Percentiles rank a stretch among this genome's conserved stretches.
Evolutionary conservation across 495 filamentous ascomycete species (phyloP).

Genomic region (Xylaria nigripes): DNA sequence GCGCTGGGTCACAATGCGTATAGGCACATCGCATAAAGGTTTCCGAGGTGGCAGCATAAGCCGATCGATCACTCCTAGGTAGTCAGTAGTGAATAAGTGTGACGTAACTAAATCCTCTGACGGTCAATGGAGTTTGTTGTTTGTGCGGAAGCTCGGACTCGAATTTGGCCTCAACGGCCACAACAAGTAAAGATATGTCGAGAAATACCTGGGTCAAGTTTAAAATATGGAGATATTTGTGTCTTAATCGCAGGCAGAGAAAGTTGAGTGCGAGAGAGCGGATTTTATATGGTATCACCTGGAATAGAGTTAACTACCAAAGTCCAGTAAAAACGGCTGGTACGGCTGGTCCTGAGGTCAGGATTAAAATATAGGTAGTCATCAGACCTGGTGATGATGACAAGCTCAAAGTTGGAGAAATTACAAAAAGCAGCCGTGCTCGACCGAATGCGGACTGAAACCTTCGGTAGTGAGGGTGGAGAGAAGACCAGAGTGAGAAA

Average conservation of each 20-base stretch:
- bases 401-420: not conserved
- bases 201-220: not conserved
- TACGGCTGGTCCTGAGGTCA: not conserved
- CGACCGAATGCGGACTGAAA: not conserved
- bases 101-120: not conserved
- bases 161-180: not conserved
- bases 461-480: not conserved
- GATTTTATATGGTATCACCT: not conserved
- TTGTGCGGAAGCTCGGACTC: not conserved
- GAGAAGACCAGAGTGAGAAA: not conserved
- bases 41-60: constrained; percentile 5
- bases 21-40: constrained; percentile 24
- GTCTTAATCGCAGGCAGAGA: not conserved
- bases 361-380: not conserved
- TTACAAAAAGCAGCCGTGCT: not conserved
- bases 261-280: not conserved
- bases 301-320: not conserved
- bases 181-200: not conserved
- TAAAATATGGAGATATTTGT: not conserved
- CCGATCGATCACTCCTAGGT: not conserved
- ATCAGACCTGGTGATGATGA: not conserved
- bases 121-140: not conserved
- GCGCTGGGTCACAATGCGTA: constrained; percentile 17
- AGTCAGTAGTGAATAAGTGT: not conserved
- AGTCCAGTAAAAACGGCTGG: not conserved